Conservation (phyloP, 768 basidiomycete genomes). For the Tulasnella sp. region DNA sequence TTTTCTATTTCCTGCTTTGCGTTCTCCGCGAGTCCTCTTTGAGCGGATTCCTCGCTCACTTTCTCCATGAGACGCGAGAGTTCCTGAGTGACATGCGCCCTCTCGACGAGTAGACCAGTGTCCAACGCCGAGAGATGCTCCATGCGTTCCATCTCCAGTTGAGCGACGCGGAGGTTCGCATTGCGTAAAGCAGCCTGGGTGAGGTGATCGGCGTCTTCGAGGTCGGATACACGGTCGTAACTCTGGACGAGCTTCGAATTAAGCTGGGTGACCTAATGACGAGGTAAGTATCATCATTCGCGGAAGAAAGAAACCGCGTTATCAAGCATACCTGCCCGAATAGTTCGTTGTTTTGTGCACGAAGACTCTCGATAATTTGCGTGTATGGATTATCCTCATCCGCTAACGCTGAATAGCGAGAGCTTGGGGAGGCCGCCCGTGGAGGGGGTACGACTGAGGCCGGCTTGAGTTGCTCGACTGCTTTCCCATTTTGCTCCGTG, state of each 20-base stretch:
- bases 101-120: conserved; percentile 86
- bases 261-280: conserved; percentile 47
- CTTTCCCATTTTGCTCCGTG: neutral
- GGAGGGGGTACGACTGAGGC: neutral
- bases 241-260: conserved; percentile 88
- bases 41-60: conserved; percentile 88
- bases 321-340: conserved; percentile 52
- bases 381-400: conserved; percentile 54
- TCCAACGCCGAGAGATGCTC: conserved; percentile 85
- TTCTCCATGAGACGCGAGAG: conserved; percentile 89
- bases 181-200: conserved; percentile 45
- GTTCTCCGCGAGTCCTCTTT: conserved; percentile 80
- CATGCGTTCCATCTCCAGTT: conserved; percentile 73
- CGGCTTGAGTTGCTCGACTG: neutral
- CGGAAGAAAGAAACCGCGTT: neutral
- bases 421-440: neutral
- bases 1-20: conserved; percentile 77
- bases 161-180: conserved; percentile 54
- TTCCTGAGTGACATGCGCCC: conserved; percentile 79
- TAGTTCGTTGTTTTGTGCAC: conserved; percentile 72
- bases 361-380: conserved; percentile 69
- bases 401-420: neutral
- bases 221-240: conserved; percentile 82
- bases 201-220: conserved; percentile 81
- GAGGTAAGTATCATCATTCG: neutral